Conservation (phyloP, 441 rosid genomes). For the Bruguiera hainesii region DNA sequence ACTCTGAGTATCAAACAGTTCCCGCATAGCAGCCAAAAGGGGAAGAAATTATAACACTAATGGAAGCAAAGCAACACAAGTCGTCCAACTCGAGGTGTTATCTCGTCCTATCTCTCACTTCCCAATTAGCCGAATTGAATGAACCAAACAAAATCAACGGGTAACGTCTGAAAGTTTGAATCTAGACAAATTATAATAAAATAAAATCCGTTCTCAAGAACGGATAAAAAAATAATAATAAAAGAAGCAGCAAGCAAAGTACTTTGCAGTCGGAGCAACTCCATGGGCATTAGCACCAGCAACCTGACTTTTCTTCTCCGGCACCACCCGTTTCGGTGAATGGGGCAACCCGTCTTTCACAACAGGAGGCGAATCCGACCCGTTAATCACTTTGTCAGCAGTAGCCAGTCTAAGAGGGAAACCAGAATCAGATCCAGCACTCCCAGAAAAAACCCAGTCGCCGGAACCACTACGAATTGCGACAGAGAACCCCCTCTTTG, state of each 20-base stretch:
- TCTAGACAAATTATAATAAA: background rate
- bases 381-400: constrained; percentile 24
- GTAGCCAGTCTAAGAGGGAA: constrained; percentile 25
- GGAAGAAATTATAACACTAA: too few species aligned
- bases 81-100: too few species aligned
- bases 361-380: constrained; percentile 30
- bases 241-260: background rate
- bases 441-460: constrained; percentile 51
- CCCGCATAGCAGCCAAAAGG: too few species aligned
- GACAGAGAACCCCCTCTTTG: constrained; percentile 64
- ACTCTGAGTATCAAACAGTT: too few species aligned
- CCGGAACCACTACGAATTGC: constrained; percentile 46
- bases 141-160: too few species aligned
- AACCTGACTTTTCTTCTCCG: background rate
- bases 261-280: background rate
- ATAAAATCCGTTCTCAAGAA: background rate
- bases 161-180: background rate
- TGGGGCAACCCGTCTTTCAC: constrained; percentile 8
- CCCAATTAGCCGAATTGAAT: too few species aligned
- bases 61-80: too few species aligned
- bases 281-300: background rate
- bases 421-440: constrained; percentile 32
- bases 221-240: background rate
- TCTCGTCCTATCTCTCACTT: too few species aligned
- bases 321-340: background rate